Evolutionary conservation across 805 yeast genomes (phyloP), one percentile per base, ranked within the genome.

Genomic region (Schizosaccharomyces cryophilus): DNA sequence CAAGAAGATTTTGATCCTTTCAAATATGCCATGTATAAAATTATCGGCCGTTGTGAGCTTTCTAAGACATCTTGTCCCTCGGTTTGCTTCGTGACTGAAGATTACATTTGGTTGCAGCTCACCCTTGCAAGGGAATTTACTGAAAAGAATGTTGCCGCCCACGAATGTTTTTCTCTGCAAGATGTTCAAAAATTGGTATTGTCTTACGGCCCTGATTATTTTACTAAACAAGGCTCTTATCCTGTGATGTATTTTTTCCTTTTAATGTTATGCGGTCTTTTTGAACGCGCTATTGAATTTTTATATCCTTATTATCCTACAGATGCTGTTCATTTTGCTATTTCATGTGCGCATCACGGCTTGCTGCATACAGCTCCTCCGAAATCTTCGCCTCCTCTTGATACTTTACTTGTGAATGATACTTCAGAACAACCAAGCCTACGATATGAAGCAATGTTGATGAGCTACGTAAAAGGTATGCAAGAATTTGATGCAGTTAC

Each of bases 31-130:
- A 84, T 88, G 5, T 93, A 87, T 73, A 90, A 93, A 71, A 77
- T 93, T 30, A 78, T 90, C 62, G 97, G 97, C n/a, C 83, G 93
- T 70, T 87, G 96, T 71, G 80, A 78, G 83, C 82, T 73, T 68
- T 84, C 68, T 74, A 84, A 59, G 76, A 82, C 70, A 81, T 81
- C 70, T 73, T 79, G 64, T 73, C 89, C 66, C 81, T 94, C 45
- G 70, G 81, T 90, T 38, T 78, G 84, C 47, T 72, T 81, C 45
- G 85, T 94, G 62, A 80, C 89, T 59, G 97, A 90, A 71, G 97
- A 90, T 72, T 90, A 97, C 97, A 71, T 90, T 60, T 90, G 98
- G 98, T 80, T 85, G 69, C 96, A 93, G 71, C 76, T 93, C 62
- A 77, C 81, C 71, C 75, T 90, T 35, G 80, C 85, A 17, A 79